Evolutionary conservation across 2,329 filamentous ascomycete genomes (phyloP), one percentile per base, ranked within the genome.

Genomic region (Colletotrichum sp.): DNA sequence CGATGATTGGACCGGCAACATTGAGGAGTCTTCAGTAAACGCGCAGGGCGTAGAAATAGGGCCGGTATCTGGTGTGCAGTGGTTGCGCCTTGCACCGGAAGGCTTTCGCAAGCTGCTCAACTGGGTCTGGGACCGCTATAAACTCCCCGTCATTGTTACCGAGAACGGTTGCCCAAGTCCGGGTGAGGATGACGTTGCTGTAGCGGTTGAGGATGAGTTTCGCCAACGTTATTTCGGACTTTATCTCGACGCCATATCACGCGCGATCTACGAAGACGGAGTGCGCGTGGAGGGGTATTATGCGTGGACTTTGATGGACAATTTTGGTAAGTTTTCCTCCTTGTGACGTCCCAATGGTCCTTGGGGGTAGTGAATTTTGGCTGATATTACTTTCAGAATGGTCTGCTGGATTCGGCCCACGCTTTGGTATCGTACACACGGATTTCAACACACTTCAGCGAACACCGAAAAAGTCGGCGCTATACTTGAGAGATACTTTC

Each of bases 231-330:
- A 79, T 78, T n/a, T 81, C 78, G 76, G 72, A 4, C 21, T 73
- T 12, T 76, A 78, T 43, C 43, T 82, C 10, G 77, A 83, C 58
- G 77, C 80, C n/a, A 80, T 76, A 77, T 80, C 76, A 64, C 77
- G 36, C 61, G 78, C 59, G 78, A 82, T 74, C 24, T 80, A 79
- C 3, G 75, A 82, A 38, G 80, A 82, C 21, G 82, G 82, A 1
- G 78, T 83, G 1, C 77, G 78, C 4, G 79, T 85, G 24, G 77
- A 81, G 28, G 81, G 80, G 1, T 85, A 84, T 65, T 84, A 82
- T 74, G 83, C 79, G 2, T 85, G 83, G 84, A 81, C 80, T 9
- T 79, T 84, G 56, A 77, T 82, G 56, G 83, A 84, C 66, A 85
- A 85, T 55, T 80, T 84, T 48, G 83, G 82, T 83, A 78, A 70